A percentile compares a stretch with the other conserved stretches of the same genome.
These are phyloP conservation scores for Jatropha podagrica DNA, from an alignment of 441 rosid species.

Conservation along the genomic window DNA sequence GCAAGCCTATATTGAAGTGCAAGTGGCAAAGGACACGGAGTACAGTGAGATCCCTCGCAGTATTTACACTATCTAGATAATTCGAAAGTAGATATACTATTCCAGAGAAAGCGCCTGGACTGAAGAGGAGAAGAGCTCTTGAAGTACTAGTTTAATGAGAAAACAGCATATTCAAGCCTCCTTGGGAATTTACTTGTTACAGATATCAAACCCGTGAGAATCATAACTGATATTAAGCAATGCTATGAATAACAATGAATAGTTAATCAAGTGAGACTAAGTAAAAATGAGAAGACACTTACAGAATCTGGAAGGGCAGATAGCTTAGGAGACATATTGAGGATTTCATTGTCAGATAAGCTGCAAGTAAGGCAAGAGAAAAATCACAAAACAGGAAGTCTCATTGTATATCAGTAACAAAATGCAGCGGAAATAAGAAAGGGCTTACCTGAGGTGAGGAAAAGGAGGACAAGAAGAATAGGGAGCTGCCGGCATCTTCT, in stretches of 20 bases:
- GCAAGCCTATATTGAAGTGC: no score
- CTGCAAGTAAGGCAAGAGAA: conserved; percentile 31
- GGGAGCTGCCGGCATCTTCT: conserved; percentile 39
- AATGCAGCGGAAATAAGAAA: conserved; percentile 9
- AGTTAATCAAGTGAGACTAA: not conserved
- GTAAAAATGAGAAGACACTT: conserved; percentile 24
- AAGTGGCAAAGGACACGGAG: not conserved
- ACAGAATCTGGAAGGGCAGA: conserved; percentile 46
- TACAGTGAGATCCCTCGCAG: not conserved
- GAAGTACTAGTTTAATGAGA: no score
- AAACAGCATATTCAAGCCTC: not conserved
- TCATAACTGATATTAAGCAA: not conserved
- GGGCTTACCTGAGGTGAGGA: conserved; percentile 33
- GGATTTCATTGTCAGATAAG: conserved; percentile 38
- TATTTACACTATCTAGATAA: not conserved
- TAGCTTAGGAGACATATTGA: conserved; percentile 40
- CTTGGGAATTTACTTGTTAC: not conserved
- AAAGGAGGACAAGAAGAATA: conserved; percentile 41
- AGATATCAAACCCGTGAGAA: not conserved
- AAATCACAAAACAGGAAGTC: not conserved
- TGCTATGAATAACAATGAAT: not conserved
- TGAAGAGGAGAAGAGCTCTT: not conserved
- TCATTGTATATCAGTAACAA: conserved; percentile 3
- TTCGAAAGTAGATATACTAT: not conserved
- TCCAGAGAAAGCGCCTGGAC: not conserved